Evolutionary conservation across 176 grass and related monocot genomes (phyloP).

Genomic region (Elymus sibiricus): DNA sequence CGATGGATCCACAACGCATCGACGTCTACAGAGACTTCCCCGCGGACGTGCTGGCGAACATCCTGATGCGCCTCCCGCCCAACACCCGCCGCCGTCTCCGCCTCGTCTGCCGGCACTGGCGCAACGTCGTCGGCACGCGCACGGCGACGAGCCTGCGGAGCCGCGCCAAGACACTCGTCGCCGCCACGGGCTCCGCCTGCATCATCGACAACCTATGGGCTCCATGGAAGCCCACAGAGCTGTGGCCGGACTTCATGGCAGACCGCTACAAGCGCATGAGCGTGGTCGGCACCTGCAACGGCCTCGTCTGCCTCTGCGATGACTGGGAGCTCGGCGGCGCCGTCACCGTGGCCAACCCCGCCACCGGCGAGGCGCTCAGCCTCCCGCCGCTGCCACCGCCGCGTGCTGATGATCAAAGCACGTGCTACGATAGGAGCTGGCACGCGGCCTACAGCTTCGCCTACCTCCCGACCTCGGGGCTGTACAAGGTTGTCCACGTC

Average conservation of each 20-base stretch:
- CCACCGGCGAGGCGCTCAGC: not conserved
- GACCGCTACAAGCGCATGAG: not conserved
- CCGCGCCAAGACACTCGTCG: not conserved
- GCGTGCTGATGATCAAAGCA: no score
- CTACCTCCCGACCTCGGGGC: not conserved
- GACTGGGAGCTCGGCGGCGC: not conserved
- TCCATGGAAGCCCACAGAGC: no score
- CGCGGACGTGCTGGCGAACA: not conserved
- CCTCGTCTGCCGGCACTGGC: not conserved
- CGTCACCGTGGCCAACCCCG: not conserved
- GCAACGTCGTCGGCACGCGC: not conserved
- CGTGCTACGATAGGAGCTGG: not conserved
- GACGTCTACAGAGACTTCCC: not conserved
- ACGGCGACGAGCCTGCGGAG: not conserved
- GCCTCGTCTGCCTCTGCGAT: constrained; percentile 12
- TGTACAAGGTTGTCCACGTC: not conserved
- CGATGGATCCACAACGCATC: no score
- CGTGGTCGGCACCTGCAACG: constrained; percentile 12
- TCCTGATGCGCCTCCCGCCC: constrained; percentile 1
- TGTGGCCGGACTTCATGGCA: no score
- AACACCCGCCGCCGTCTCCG: not conserved
- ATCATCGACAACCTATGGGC: not conserved
- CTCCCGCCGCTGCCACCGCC: not conserved
- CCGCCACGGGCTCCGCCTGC: not conserved
- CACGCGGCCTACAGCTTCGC: not conserved